Evolutionary conservation across 768 basidiomycete genomes (phyloP), one percentile per base, ranked within the genome.

Genomic region (Lactifluus volemus): DNA sequence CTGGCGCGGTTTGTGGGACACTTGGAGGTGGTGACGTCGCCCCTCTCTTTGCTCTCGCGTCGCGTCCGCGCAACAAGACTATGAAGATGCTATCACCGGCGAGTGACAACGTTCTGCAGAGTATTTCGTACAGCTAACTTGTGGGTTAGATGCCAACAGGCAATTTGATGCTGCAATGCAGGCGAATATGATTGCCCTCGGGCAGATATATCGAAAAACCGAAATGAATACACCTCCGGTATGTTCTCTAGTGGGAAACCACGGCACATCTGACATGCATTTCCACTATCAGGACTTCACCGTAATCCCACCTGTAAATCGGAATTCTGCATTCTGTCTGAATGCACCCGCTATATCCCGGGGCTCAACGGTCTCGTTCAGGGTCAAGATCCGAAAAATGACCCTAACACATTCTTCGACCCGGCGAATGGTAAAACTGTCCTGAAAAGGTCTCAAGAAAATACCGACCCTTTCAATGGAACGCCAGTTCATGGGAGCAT

Each of bases 221-320:
- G 83, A 83, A 73, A 84, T 82, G 74, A 83, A 84, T 68, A 82
- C 82, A 1, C 80, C 80, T 65, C 81, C 81, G 42, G 81, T 80
- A 65, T 55, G 57, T 41, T 38, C 6, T 45, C 45, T 29, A 39
- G 19, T 49, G 8, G 19, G 54, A 32, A 12, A 19, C 54, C 34
- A 17, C 49, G 30, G 48, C n/a, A 30, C 42, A 57, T n/a, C 19
- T 17, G 48, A 15, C 19, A 12, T 32, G 8, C 12, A 15, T 8
- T 29, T 17, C 49, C 32, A 5, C 34, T 44, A 1, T 15, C 53
- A 82, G 79, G 81, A 83, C 66, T 82, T 82, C 68, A 75, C 74
- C 10, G 77, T 74, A 2, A 79, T 81, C 65, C 80, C 84, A 5
- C 77, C 79, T 12, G 72, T 74, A 19, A 65, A 71, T 51, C 74